These are phyloP conservation scores for Casuarina equisetifolia DNA, from an alignment of 306 rosid species.

Conservation along the genomic window DNA sequence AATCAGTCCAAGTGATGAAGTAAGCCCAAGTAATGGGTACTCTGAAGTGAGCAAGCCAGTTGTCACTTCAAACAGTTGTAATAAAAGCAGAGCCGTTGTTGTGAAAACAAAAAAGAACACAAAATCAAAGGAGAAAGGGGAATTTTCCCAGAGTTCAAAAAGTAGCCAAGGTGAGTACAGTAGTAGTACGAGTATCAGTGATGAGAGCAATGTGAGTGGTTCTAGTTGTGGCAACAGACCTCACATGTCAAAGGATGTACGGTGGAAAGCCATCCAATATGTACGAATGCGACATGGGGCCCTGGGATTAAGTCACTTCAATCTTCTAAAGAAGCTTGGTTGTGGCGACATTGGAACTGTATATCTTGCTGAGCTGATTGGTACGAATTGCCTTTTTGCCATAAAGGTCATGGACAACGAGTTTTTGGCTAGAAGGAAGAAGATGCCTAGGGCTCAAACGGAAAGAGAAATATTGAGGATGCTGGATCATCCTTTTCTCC, in stretches of 20 bases:
- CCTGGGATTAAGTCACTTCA: constrained; percentile 75
- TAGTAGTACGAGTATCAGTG: constrained; percentile 94
- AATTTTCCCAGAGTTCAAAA: constrained; percentile 92
- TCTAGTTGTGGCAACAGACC: constrained; percentile 91
- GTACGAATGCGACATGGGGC: constrained; percentile 66
- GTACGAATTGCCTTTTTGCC: constrained; percentile 82
- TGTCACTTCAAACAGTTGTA: constrained; percentile 34
- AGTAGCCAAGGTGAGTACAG: constrained; percentile 94
- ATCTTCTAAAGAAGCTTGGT: constrained; percentile 95
- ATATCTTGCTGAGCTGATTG: constrained; percentile 85
- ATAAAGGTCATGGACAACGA: constrained; percentile 98
- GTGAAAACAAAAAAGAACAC: constrained; percentile 47
- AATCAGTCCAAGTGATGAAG: constrained; percentile 37
- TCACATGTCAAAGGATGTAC: constrained; percentile 95
- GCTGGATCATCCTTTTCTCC: constrained; percentile 98
- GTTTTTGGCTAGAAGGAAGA: constrained; percentile 86
- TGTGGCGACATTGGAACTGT: constrained; percentile 98
- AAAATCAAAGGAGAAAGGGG: constrained; percentile 67
- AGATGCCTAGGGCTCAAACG: constrained; percentile 95
- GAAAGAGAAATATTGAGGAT: constrained; percentile 92
- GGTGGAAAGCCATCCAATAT: constrained; percentile 87
- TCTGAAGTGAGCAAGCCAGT: constrained; percentile 43
- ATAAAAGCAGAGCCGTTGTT: constrained; percentile 39
- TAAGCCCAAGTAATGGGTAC: constrained; percentile 34
- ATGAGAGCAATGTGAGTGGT: constrained; percentile 78